Evolutionary conservation across 495 filamentous ascomycete genomes (phyloP).

Genomic region (Aspergillus diversus): DNA sequence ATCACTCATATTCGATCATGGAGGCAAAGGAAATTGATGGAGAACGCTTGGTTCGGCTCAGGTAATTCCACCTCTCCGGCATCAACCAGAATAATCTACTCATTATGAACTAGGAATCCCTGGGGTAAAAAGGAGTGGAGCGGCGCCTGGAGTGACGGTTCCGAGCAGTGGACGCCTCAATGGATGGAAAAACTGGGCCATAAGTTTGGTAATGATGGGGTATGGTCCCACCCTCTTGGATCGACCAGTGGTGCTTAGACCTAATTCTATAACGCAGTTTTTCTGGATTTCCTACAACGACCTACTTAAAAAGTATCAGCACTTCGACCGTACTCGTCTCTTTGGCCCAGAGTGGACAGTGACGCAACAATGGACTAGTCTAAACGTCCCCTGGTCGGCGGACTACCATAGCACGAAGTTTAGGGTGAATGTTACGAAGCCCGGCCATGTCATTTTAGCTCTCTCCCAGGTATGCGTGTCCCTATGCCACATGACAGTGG

Average conservation of each 20-base stretch:
- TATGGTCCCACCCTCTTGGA: not conserved
- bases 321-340: constrained; percentile 85
- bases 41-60: constrained; percentile 70
- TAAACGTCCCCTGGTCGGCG: constrained; percentile 82
- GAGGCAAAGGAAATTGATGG: constrained; percentile 77
- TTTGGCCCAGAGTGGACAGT: constrained; percentile 85
- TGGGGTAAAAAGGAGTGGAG: constrained; percentile 88
- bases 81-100: constrained; percentile 12
- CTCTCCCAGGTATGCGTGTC: constrained; percentile 62
- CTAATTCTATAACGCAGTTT: constrained; percentile 35
- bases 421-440: constrained; percentile 65
- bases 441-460: constrained; percentile 74
- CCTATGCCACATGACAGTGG: too few species aligned
- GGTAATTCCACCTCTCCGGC: constrained; percentile 35
- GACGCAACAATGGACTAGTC: constrained; percentile 80
- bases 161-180: constrained; percentile 87
- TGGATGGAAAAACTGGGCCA: constrained; percentile 82
- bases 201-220: constrained; percentile 85
- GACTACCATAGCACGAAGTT: constrained; percentile 89
- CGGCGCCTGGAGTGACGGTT: constrained; percentile 84
- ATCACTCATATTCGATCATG: constrained; percentile 92
- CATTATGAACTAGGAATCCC: constrained; percentile 63
- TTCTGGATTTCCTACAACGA: constrained; percentile 81
- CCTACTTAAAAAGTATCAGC: constrained; percentile 78
- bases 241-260: not conserved